These are phyloP conservation scores for Russula compacta DNA, from an alignment of 768 basidiomycete species.

Conservation along the genomic window DNA sequence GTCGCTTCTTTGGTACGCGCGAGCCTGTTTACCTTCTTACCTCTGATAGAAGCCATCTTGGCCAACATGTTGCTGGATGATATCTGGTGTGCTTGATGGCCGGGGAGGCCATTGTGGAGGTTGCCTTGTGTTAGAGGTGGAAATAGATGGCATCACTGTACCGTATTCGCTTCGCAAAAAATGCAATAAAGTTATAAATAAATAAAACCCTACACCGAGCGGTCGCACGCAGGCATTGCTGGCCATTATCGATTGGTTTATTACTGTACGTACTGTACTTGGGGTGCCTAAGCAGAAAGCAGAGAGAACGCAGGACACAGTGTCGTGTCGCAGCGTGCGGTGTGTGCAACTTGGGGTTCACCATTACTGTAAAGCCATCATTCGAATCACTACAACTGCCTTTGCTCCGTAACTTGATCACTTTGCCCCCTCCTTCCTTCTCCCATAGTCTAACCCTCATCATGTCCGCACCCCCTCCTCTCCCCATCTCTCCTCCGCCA, in stretches of 20 bases:
- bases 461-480: conserved; percentile 16
- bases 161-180: neutral
- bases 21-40: neutral
- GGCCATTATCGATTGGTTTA: neutral
- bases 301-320: too few species aligned
- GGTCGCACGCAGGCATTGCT: neutral
- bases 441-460: neutral
- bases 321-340: neutral
- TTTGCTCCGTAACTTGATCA: neutral
- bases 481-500: conserved; percentile 19
- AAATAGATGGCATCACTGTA: neutral
- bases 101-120: too few species aligned
- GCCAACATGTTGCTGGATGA: neutral
- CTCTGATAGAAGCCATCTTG: neutral
- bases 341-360: neutral
- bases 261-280: neutral
- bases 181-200: neutral
- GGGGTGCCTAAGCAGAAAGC: too few species aligned
- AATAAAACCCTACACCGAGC: neutral
- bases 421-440: neutral
- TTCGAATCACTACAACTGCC: neutral
- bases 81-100: too few species aligned
- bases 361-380: neutral
- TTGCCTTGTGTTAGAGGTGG: neutral
- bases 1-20: neutral